Conservation (phyloP, 768 basidiomycete species). For the Imleria badia region DNA sequence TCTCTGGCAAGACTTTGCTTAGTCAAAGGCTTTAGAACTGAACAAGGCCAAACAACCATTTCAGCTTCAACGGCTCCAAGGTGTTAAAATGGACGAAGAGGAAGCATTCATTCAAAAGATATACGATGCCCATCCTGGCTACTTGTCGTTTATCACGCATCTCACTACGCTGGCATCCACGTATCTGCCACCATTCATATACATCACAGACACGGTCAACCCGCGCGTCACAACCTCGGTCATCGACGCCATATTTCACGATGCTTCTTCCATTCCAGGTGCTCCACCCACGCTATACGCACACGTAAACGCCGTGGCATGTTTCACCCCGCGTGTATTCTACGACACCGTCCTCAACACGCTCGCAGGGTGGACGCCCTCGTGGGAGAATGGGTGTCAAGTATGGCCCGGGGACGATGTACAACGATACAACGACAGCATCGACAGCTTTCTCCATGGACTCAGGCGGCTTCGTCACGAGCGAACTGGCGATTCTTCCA, state of each 20-base stretch:
- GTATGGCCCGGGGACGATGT: constrained; percentile 51
- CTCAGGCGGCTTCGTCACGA: constrained; percentile 40
- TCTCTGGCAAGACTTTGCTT: neutral
- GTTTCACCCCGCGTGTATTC: constrained; percentile 60
- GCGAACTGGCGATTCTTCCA: constrained; percentile 2
- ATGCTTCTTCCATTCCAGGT: constrained; percentile 8
- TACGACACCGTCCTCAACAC: constrained; percentile 67
- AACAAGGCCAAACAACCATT: constrained; percentile 21
- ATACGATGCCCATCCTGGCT: constrained; percentile 22
- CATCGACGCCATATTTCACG: constrained; percentile 17
- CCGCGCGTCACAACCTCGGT: constrained; percentile 45
- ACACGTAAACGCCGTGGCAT: constrained; percentile 54
- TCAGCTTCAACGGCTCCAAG: no score
- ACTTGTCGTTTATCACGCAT: constrained; percentile 24
- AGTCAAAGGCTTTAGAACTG: constrained; percentile 15
- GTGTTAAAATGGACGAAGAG: constrained; percentile 20
- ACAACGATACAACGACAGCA: constrained; percentile 57
- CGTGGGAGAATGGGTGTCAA: constrained; percentile 60
- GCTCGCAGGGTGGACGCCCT: constrained; percentile 53
- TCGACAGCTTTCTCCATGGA: constrained; percentile 73
- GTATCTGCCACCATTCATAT: constrained; percentile 64
- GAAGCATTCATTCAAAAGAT: constrained; percentile 3
- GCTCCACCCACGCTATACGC: constrained; percentile 39
- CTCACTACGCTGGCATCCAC: constrained; percentile 32
- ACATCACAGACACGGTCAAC: constrained; percentile 57